These are phyloP conservation scores for Hymenoscyphus occultus DNA, from an alignment of 2,329 filamentous ascomycete genomes.

Conservation along the genomic window DNA sequence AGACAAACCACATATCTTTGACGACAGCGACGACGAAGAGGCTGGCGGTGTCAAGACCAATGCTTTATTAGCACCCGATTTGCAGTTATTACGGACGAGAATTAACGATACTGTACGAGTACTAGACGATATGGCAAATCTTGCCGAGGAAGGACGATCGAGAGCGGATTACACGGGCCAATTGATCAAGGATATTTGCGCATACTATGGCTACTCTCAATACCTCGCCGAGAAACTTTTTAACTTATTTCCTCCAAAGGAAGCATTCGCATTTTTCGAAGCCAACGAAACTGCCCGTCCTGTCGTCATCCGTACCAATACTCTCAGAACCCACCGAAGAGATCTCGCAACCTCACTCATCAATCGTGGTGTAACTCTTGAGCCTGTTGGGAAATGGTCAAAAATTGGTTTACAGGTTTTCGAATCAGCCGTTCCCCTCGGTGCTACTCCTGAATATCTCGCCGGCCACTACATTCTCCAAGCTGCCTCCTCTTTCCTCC, in stretches of 20 bases:
- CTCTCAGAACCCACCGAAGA: conserved; percentile 69
- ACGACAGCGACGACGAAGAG: conserved; percentile 57
- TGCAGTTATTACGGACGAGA: conserved; percentile 81
- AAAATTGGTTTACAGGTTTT: conserved; percentile 98
- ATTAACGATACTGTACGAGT: conserved; percentile 94
- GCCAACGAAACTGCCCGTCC: conserved; percentile 94
- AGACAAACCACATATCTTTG: conserved; percentile 66
- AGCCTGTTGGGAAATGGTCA: conserved; percentile 97
- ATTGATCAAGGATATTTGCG: conserved; percentile 86
- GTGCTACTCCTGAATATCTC: conserved; percentile 95
- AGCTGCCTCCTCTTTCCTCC: conserved; percentile 92
- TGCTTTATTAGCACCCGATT: conserved; percentile 75
- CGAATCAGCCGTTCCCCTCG: conserved; percentile 74
- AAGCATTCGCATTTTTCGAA: conserved; percentile 98
- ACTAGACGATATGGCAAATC: conserved; percentile 79
- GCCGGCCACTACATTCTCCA: conserved; percentile 98
- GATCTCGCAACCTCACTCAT: conserved; percentile 92
- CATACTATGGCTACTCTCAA: conserved; percentile 94
- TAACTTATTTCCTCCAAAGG: conserved; percentile 84
- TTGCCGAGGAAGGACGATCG: conserved; percentile 76
- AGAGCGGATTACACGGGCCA: conserved; percentile 85
- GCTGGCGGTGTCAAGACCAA: conserved; percentile 57
- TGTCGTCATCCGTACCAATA: conserved; percentile 96
- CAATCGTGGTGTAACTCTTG: conserved; percentile 92
- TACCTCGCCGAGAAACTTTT: conserved; percentile 96